Percentiles rank a stretch among this genome's conserved stretches.
Conservation (phyloP, 2,329 filamentous ascomycete species). For the Pseudogymnoascus sp. region DNA sequence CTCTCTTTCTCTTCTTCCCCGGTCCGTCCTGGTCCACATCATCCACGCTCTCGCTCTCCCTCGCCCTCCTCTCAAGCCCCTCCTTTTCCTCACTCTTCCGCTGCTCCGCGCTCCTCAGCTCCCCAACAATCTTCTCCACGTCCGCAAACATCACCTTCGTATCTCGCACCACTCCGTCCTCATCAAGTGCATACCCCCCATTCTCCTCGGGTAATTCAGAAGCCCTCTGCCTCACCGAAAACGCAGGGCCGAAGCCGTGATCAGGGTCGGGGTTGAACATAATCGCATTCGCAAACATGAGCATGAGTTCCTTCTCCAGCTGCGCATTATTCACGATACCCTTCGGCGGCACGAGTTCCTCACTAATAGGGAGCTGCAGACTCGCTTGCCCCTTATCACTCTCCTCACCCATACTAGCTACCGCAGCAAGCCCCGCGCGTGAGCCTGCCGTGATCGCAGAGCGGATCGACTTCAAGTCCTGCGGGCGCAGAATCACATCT, state of each 20-base stretch:
- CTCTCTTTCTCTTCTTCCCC: neutral
- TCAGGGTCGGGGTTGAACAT: conserved; percentile 92
- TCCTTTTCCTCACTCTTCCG: conserved; percentile 21
- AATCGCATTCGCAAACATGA: conserved; percentile 96
- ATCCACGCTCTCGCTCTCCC: conserved; percentile 1
- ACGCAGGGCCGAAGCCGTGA: conserved; percentile 57
- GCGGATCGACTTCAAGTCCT: conserved; percentile 71
- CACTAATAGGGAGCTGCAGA: conserved; percentile 59
- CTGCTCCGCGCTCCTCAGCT: conserved; percentile 24
- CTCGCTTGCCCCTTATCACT: conserved; percentile 46
- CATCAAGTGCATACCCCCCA: conserved; percentile 57
- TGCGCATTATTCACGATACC: conserved; percentile 91
- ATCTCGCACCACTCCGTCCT: conserved; percentile 81
- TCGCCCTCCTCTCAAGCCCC: conserved; percentile 23
- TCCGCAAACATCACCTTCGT: conserved; percentile 84
- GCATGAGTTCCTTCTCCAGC: conserved; percentile 83
- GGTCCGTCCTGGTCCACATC: neutral
- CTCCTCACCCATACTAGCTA: conserved; percentile 49
- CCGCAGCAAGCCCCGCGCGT: conserved; percentile 52
- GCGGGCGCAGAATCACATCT: conserved; percentile 63
- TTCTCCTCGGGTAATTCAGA: conserved; percentile 23
- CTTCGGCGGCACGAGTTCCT: conserved; percentile 74
- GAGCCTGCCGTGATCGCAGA: conserved; percentile 67
- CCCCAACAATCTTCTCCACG: conserved; percentile 50
- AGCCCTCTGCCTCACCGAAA: conserved; percentile 35